Evolutionary conservation across 139 green algal genomes (phyloP), one percentile per base, ranked within the genome.

Genomic region (Desmodesmus armatus): DNA sequence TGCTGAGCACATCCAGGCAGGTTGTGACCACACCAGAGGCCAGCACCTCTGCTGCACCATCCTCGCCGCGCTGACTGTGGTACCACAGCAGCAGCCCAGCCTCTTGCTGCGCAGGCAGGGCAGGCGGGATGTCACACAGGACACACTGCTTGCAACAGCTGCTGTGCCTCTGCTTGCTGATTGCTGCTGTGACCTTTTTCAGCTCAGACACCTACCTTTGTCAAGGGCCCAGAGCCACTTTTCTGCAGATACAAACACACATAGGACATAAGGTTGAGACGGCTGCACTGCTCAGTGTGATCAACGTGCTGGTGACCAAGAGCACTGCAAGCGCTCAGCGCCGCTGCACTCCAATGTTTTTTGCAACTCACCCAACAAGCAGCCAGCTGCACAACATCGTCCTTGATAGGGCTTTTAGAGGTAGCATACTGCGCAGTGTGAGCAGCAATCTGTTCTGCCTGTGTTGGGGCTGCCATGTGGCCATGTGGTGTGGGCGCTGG

Each of bases 21-120:
- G 40, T 65, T 41, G 35, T 66, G 5, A 85, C 25, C 2, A 51
- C 43, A n/a, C 79, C 79, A 23, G 79, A 63, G 35, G 29, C 47
- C 25, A 74, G 29, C 29, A 85, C 62, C 47, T 85, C 79, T 53
- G 79, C 43, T 6, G 51, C 31, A 0, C 62, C 41, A 35, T 77
- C 43, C 35, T 75, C 79, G 21, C 65, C 63, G 29, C 25, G n/a
- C 55, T 82, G 60, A 44, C 63, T 67, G 31, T 77, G 79, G 33
- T 77, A 35, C 63, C 65, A 66, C 19, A 85, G 65, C 43, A 85
- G 49, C 41, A 78, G 65, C 41, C 79, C 63, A 6, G 79, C 79
- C 79, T 85, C 79, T 44, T 60, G 40, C 79, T 75, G 65, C 23
- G n/a, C 9, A 7, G 44, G 37, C 55, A 44, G n/a, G n/a, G n/a